Evolutionary conservation across 495 filamentous ascomycete genomes (phyloP).

Genomic region (Massariosphaeria phaeospora): DNA sequence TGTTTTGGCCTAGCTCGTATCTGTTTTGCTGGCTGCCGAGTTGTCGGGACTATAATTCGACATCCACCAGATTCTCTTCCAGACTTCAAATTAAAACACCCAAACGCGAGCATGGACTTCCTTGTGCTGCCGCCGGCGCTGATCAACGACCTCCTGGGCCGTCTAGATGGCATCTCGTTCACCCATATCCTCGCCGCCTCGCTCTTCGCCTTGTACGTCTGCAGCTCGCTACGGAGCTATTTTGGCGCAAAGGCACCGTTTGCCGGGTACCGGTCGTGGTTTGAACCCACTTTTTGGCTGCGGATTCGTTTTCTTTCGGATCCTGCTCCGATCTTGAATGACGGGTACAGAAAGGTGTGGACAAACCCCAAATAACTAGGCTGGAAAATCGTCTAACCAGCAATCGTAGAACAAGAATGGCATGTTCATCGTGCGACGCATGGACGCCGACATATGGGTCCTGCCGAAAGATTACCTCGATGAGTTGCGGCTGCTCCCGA

Average conservation of each 20-base stretch:
- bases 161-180: too few species aligned
- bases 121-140: too few species aligned
- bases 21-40: too few species aligned
- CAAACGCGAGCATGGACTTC: too few species aligned
- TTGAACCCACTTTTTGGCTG: constrained; percentile 7
- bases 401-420: background rate
- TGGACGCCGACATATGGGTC: background rate
- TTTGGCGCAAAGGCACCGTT: background rate
- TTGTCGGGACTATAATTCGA: too few species aligned
- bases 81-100: too few species aligned
- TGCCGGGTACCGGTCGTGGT: background rate
- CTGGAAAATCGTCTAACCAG: background rate
- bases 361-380: background rate
- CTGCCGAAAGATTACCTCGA: constrained; percentile 8
- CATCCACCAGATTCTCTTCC: too few species aligned
- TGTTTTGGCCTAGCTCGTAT: too few species aligned
- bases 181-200: too few species aligned
- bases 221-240: background rate
- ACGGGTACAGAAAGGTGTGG: constrained; percentile 3
- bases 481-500: constrained; percentile 11
- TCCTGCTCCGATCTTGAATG: background rate
- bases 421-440: background rate
- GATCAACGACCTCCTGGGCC: too few species aligned
- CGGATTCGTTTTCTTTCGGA: constrained; percentile 6
- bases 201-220: background rate